Percentiles rank a stretch among this genome's conserved stretches.
These are phyloP conservation scores for Rubus parviflorus DNA, from an alignment of 306 rosid species.

Conservation along the genomic window DNA sequence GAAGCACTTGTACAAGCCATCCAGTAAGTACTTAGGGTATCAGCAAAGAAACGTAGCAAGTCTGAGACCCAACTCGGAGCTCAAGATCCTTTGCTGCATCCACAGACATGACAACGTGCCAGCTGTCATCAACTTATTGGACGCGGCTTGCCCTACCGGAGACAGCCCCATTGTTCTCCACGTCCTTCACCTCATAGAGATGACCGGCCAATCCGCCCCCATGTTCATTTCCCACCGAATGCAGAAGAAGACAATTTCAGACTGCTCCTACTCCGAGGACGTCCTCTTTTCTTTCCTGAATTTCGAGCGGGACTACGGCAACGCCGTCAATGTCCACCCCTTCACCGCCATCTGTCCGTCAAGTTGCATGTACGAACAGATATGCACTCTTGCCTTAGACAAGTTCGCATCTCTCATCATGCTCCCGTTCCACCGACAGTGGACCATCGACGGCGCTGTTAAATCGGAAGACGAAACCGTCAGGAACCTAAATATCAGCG, in stretches of 20 bases:
- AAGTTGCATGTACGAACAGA: constrained; percentile 57
- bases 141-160: constrained; percentile 42
- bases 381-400: constrained; percentile 50
- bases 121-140: constrained; percentile 37
- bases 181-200: constrained; percentile 59
- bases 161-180: constrained; percentile 34
- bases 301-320: constrained; percentile 35
- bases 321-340: constrained; percentile 26
- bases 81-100: constrained; percentile 58
- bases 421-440: constrained; percentile 56
- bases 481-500: constrained; percentile 38
- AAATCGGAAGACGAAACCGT: constrained; percentile 41
- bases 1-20: constrained; percentile 56
- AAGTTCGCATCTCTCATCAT: constrained; percentile 46
- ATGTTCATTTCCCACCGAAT: constrained; percentile 53
- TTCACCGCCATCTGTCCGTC: constrained; percentile 50
- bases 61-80: constrained; percentile 37
- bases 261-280: constrained; percentile 27
- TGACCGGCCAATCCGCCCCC: constrained; percentile 59
- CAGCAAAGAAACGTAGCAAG: constrained; percentile 45
- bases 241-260: constrained; percentile 25
- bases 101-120: constrained; percentile 51
- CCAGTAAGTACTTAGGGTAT: constrained; percentile 53
- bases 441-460: constrained; percentile 38
- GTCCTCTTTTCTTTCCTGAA: constrained; percentile 37